phyloP scores from a whole-genome alignment of 345 rosid species.

The Sapria himalayana region DNA sequence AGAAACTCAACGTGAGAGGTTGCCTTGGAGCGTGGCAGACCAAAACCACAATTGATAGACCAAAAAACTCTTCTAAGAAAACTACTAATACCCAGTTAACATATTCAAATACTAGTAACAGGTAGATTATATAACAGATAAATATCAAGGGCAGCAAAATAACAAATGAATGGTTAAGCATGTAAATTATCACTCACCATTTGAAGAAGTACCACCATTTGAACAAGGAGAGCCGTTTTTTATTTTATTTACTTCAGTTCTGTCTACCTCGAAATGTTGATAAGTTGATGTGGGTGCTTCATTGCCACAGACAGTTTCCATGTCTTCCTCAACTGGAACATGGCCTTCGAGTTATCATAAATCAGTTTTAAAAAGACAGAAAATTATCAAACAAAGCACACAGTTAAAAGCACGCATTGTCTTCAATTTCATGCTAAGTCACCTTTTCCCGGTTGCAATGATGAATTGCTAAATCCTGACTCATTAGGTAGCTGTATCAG shows the following conservation, averaged over 20 bases:
- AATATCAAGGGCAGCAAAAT: too few species aligned
- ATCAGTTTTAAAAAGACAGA: constrained; percentile 9
- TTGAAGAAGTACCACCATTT: too few species aligned
- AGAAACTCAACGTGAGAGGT: too few species aligned
- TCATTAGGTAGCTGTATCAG: constrained; percentile 34
- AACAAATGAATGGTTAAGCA: constrained; percentile 8
- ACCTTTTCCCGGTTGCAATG: constrained; percentile 49
- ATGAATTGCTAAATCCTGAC: constrained; percentile 50
- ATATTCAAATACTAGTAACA: too few species aligned
- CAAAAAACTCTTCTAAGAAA: too few species aligned
- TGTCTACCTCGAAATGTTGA: constrained; percentile 39
- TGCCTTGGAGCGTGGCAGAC: too few species aligned
- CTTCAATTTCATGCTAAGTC: too few species aligned
- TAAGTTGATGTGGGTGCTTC: constrained; percentile 32
- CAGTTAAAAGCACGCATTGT: neutral
- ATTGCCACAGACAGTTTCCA: constrained; percentile 68
- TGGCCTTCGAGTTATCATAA: constrained; percentile 22
- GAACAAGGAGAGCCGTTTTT: too few species aligned
- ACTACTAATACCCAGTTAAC: too few species aligned
- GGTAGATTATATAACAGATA: too few species aligned
- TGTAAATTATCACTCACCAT: constrained; percentile 34
- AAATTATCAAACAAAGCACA: constrained; percentile 5
- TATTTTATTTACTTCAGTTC: constrained; percentile 30
- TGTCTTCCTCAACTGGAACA: constrained; percentile 42
- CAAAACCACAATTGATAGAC: too few species aligned